These are phyloP conservation scores for Quillaja saponaria DNA, from an alignment of 306 rosid genomes.

Conservation along the genomic window DNA sequence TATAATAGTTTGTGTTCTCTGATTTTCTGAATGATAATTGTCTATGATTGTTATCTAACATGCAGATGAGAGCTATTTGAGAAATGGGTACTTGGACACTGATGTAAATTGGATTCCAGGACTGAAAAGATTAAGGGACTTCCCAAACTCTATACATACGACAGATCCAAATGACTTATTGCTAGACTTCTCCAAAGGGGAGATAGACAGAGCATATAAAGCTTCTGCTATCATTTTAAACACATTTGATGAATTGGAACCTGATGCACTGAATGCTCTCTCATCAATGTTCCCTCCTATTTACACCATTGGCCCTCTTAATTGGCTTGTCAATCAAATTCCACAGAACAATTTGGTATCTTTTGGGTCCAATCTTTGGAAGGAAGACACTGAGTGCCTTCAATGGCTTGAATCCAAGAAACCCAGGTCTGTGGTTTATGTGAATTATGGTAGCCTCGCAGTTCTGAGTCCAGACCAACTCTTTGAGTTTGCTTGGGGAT, in stretches of 20 bases:
- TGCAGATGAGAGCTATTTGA: conserved; percentile 25
- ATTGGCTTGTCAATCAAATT: background rate
- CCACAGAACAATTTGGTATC: background rate
- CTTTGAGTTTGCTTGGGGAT: conserved; percentile 32
- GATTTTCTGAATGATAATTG: no score
- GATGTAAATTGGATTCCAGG: conserved; percentile 31
- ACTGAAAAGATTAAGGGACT: conserved; percentile 13
- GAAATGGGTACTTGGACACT: conserved; percentile 29
- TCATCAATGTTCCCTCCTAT: conserved; percentile 14
- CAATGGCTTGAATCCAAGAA: conserved; percentile 28
- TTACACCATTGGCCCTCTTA: conserved; percentile 5
- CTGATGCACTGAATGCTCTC: background rate
- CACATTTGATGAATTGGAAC: conserved; percentile 27
- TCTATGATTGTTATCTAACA: no score
- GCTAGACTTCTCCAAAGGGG: conserved; percentile 1
- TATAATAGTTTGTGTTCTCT: no score
- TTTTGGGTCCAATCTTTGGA: conserved; percentile 22
- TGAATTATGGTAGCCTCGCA: conserved; percentile 20
- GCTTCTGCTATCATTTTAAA: conserved; percentile 16
- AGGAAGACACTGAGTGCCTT: conserved; percentile 2
- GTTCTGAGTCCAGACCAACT: conserved; percentile 8
- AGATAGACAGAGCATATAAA: background rate
- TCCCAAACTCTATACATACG: conserved; percentile 29
- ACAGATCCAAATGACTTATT: conserved; percentile 21
- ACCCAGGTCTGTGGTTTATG: conserved; percentile 11